These are phyloP conservation scores for Aaosphaeria arxii DNA, from an alignment of 2,329 filamentous ascomycete genomes.

Conservation along the genomic window DNA sequence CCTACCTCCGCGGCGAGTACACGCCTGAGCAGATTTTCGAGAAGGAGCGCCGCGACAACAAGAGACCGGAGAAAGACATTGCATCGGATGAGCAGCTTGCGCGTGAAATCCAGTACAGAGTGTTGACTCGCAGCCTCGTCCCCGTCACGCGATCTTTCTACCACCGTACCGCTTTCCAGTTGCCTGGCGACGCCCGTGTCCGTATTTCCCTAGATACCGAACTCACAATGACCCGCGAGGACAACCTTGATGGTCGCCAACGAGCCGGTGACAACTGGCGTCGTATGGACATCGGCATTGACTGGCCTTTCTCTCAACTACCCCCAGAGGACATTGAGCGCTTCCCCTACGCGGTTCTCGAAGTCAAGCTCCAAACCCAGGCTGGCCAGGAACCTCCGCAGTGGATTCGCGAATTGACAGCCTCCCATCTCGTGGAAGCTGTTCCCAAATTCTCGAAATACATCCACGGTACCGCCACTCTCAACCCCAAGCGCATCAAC, in stretches of 20 bases:
- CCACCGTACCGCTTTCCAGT: slow-evolving; percentile 95
- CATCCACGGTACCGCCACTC: slow-evolving; percentile 85
- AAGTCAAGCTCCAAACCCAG: slow-evolving; percentile 97
- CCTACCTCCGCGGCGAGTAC: slow-evolving; percentile 79
- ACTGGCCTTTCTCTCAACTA: slow-evolving; percentile 89
- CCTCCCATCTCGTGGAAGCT: slow-evolving; percentile 95
- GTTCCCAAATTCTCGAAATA: slow-evolving; percentile 99
- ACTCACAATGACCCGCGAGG: slow-evolving; percentile 89
- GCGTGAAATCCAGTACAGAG: slow-evolving; percentile 88
- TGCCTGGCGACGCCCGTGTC: slow-evolving; percentile 92
- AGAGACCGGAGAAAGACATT: slow-evolving; percentile 89
- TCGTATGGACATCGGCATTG: slow-evolving; percentile 94
- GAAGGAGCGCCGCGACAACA: slow-evolving; percentile 91
- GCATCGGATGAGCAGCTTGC: slow-evolving; percentile 87
- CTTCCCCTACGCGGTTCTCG: slow-evolving; percentile 93
- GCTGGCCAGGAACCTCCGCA: slow-evolving; percentile 91
- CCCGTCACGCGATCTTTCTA: slow-evolving; percentile 96
- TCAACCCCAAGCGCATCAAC: slow-evolving; percentile 85
- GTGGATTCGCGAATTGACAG: slow-evolving; percentile 91
- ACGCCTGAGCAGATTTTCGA: slow-evolving; percentile 90
- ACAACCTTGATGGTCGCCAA: slow-evolving; percentile 79
- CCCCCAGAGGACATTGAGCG: slow-evolving; percentile 80
- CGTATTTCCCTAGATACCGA: slow-evolving; percentile 97
- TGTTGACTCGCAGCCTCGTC: slow-evolving; percentile 79
- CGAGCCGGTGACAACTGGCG: slow-evolving; percentile 90